Percentiles rank a stretch among this genome's conserved stretches.
Evolutionary conservation across 73 alveolate genomes (phyloP).

Genomic region (Tetrahymena malaccensis): DNA sequence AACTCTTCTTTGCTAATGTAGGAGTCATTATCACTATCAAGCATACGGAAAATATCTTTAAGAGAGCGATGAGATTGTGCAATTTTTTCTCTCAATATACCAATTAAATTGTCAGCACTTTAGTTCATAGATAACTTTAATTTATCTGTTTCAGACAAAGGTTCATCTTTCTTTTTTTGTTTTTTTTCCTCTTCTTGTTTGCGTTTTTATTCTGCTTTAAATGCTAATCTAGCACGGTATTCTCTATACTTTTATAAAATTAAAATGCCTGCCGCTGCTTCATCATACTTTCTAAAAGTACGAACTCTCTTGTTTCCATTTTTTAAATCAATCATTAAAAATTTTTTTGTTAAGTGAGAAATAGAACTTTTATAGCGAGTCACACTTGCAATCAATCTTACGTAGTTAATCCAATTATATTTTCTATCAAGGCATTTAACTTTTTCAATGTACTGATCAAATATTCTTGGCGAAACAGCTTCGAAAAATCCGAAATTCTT

Average conservation of each 20-base stretch:
- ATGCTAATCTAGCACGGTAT: background rate
- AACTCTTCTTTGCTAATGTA: background rate
- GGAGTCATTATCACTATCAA: background rate
- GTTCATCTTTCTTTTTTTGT: background rate
- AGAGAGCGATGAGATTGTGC: background rate
- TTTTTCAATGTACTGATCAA: background rate
- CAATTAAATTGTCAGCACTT: background rate
- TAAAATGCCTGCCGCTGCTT: background rate
- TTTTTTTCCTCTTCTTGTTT: background rate
- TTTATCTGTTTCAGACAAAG: background rate
- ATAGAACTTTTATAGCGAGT: background rate
- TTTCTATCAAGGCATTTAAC: background rate
- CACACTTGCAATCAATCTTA: background rate
- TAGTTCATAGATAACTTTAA: background rate
- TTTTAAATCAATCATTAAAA: background rate
- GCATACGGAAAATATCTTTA: background rate
- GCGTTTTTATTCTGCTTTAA: background rate
- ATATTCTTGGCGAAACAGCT: background rate
- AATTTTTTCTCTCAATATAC: background rate
- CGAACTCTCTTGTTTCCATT: background rate
- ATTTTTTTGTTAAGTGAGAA: background rate
- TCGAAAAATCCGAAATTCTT: background rate
- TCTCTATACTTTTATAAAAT: background rate
- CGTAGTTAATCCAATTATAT: background rate
- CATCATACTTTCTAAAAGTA: background rate